Evolutionary conservation across 1,284 basidiomycete genomes (phyloP), one percentile per base, ranked within the genome.

Genomic region (Cutaneotrichosporon spelunceum): DNA sequence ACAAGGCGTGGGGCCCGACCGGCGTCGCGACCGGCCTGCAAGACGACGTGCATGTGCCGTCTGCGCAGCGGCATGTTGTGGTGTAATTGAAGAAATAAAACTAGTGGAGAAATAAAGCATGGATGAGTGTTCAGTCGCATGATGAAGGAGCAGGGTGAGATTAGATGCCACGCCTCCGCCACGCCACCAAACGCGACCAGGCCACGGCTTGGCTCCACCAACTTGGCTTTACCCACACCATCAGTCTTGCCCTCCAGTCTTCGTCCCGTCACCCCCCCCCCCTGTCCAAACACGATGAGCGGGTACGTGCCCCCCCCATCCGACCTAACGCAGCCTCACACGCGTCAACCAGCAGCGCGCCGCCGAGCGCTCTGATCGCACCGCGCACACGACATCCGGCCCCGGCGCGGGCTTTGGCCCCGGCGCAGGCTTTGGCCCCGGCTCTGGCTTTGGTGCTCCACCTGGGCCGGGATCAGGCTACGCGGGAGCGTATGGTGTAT

Each of bases 1-100:
- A 72, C 56, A 65, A 66, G 62, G 53, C 58, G 4, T 64, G 53
- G 48, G 71, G 71, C 5, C 71, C 71, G 4, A 65, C 59, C 14
- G 69, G 69, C 39, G 53, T 61, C 13, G 34, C 39, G 19, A 6
- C 21, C 0, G 33, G 27, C 6, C 47, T 61, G 56, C n/a, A 33
- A 21, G 50, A 53, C 13, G 24, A 26, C 16, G 23, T 29, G 0
- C 57, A 48, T 29, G 34, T 54, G 16, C 60, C 60, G 4, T 9
- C 24, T 4, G 13, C 45, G 23, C 19, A 7, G 44, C 36, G 27
- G 14, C 60, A 61, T 23, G 44, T 61, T 6, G 13, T 61, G 0
- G 56, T 54, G 19, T 57, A 39, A 27, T 21, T 10, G 11, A 7
- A 42, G 34, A 16, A 14, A 11, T 42, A 24, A 26, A 11, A 26